Percentiles rank a stretch among this genome's conserved stretches.
These are phyloP conservation scores for Apophysomyces variabilis DNA, from an alignment of 371 early-diverging fungal species.

Conservation along the genomic window DNA sequence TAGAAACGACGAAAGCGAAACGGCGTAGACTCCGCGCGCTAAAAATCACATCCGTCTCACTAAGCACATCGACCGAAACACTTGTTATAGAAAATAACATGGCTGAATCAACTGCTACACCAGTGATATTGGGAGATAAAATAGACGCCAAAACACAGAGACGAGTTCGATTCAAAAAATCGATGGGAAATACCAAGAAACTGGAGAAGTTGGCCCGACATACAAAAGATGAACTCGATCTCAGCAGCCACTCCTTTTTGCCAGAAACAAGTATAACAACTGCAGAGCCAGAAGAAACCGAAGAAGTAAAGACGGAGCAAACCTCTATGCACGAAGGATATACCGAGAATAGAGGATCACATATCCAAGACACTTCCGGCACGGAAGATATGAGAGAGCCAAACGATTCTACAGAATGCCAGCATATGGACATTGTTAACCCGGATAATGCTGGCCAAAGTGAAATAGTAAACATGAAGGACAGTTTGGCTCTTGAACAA, in stretches of 20 bases:
- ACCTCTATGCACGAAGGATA: neutral
- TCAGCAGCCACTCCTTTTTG: neutral
- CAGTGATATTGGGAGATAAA: neutral
- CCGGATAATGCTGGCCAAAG: too few species aligned
- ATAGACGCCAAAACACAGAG: neutral
- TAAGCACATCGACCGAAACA: neutral
- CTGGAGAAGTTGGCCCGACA: neutral
- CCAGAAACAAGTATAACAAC: neutral
- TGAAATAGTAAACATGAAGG: too few species aligned
- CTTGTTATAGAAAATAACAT: neutral
- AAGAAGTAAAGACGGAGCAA: neutral
- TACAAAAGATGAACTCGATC: conserved; percentile 1
- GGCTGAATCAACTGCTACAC: neutral
- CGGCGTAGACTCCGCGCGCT: neutral
- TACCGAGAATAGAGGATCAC: neutral
- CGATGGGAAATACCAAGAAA: neutral
- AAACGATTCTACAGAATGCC: too few species aligned
- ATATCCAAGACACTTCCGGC: neutral
- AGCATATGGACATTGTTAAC: too few species aligned
- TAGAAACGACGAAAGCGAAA: neutral
- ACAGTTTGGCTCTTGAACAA: neutral
- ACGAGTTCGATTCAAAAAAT: neutral
- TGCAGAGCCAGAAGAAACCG: neutral
- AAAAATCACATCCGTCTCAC: neutral
- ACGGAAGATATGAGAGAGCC: too few species aligned